Base-by-base conservation (phyloP, 2,329 filamentous ascomycete genomes). In the Cercospora sp. region DNA sequence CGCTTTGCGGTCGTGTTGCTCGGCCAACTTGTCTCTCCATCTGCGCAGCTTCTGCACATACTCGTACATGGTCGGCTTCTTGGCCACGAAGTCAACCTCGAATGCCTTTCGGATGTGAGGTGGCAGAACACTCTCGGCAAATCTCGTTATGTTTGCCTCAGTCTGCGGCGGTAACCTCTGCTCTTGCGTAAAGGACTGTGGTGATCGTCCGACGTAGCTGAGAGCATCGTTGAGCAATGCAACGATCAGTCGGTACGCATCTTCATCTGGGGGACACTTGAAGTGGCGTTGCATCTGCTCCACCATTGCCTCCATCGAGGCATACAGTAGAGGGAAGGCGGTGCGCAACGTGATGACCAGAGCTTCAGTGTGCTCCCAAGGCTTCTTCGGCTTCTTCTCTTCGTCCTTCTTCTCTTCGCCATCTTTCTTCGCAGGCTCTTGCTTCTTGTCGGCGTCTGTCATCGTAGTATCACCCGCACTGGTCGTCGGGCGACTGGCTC, bases 271-370 rank as follows among this genome's bases (percentile, higher is more conserved):
- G 13, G 94, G 94, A 75, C 95, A 98, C 82, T 99, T 99, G 87
- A 99, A 99, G 81, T 98, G 91, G 84, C 98, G 98, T 79, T 95
- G 91, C 68, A 99, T 97, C 80, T 98, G 94, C 78, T 99, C 95
- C 31, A 98, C 94, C 93, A 98, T 99, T 0, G 94, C 97, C 82
- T 99, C 95, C 95, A 99, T 98, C 0, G 94, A 97, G 53, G 98
- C 84, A 9, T 96, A 95, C 74, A 99, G 87, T 18, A 99, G 86
- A 26, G 95, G 95, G 84, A 98, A 99, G 0, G 94, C 94, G 6
- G 95, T 98, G 84, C 99, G 98, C 64, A 99, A 88, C 31, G 93
- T 91, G 36, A 93, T 91, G 86, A 97, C 93, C 69, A 99, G 93
- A 78, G 98, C 94, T 74, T 99, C 95, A 0, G 93, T 94, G 74